A percentile compares a stretch with the other conserved stretches of the same genome.
Evolutionary conservation across 495 filamentous ascomycete genomes (phyloP).

Genomic region (Cudoniella acicularis): DNA sequence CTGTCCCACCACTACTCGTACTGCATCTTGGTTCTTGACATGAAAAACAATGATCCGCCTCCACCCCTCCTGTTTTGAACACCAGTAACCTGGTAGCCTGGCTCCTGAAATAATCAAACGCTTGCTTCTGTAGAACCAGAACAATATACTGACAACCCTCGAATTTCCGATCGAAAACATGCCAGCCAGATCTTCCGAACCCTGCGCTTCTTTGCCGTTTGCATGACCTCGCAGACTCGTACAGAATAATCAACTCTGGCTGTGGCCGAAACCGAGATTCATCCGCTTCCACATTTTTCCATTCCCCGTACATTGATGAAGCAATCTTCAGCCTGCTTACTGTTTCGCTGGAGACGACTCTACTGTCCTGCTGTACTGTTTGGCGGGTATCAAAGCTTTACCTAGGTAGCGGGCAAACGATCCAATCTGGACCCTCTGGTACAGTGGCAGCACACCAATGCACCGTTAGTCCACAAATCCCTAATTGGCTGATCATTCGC

Average conservation of each 20-base stretch:
- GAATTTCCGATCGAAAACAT: not conserved
- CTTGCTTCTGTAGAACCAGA: not conserved
- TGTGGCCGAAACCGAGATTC: not conserved
- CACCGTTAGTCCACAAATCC: not conserved
- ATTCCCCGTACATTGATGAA: not conserved
- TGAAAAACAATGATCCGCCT: not conserved
- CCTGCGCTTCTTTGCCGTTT: not conserved
- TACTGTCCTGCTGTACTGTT: not conserved
- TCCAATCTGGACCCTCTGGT: no score
- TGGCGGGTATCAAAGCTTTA: not conserved
- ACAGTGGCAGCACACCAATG: not conserved
- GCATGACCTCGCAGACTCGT: not conserved
- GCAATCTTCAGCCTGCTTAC: not conserved
- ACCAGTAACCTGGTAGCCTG: conserved; percentile 2
- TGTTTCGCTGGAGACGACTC: not conserved
- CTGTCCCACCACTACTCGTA: no score
- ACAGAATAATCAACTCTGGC: not conserved
- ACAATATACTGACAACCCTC: not conserved
- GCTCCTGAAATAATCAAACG: not conserved
- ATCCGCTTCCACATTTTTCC: not conserved
- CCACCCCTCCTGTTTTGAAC: not conserved
- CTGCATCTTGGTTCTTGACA: no score
- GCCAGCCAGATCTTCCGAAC: not conserved
- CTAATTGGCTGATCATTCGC: not conserved
- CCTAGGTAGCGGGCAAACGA: not conserved